A percentile compares a stretch with the other conserved stretches of the same genome.
Evolutionary conservation across 306 rosid genomes (phyloP).

Genomic region (Trichosanthes cucumerina): DNA sequence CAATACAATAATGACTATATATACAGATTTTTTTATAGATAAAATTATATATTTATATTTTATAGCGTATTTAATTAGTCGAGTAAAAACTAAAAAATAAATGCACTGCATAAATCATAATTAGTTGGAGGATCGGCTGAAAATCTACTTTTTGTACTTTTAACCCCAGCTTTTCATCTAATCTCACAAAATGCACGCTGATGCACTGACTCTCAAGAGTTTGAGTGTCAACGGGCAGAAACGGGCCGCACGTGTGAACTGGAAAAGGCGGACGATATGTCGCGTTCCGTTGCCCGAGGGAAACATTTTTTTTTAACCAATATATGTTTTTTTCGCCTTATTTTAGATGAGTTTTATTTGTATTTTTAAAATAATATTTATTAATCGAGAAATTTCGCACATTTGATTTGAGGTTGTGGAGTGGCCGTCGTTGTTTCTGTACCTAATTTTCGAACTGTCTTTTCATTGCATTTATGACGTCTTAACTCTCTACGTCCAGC

Average conservation of each 20-base stretch:
- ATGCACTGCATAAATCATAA: not conserved
- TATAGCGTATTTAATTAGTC: not conserved
- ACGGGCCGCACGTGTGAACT: constrained; percentile 4
- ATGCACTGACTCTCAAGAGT: not conserved
- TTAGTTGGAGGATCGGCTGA: not conserved
- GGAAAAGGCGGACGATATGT: not conserved
- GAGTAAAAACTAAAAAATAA: not conserved
- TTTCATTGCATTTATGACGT: constrained; percentile 7
- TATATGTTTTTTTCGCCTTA: not conserved
- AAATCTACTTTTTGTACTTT: constrained; percentile 4
- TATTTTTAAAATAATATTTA: not conserved
- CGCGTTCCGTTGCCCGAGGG: not conserved
- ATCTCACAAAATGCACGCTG: constrained; percentile 5
- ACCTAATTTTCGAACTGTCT: constrained; percentile 3
- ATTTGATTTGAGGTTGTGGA: not conserved
- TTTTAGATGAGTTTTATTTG: not conserved
- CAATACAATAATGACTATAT: too few relatives aligned
- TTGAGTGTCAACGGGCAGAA: not conserved
- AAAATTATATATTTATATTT: not conserved
- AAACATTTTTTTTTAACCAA: not conserved
- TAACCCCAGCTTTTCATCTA: not conserved
- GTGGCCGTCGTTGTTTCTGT: constrained; percentile 2
- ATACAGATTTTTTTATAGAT: too few relatives aligned
- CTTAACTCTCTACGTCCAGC: not conserved
- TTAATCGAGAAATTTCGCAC: not conserved